Conservation (phyloP, 108 stramenopile genomes). For the Aurantiochytrium sp. region DNA sequence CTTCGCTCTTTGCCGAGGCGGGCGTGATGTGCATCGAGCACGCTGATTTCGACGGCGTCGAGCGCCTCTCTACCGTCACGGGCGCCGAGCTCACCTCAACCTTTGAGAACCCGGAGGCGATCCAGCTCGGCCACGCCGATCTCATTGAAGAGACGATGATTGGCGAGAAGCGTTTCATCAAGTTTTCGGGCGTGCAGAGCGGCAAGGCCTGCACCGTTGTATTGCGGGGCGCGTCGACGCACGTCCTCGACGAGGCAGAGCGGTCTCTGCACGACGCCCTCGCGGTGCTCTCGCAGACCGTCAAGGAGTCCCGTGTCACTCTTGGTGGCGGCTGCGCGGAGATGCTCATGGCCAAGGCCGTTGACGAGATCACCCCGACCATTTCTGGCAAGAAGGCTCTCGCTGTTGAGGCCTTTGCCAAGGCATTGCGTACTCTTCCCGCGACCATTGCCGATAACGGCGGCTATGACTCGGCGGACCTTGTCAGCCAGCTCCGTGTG, state of each 20-base stretch:
- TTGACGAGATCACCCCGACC: conserved; percentile 72
- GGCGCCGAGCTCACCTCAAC: conserved; percentile 94
- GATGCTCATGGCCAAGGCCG: conserved; percentile 66
- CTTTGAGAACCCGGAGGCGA: conserved; percentile 93
- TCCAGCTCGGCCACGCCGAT: conserved; percentile 82
- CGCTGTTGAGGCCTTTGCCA: conserved; percentile 94
- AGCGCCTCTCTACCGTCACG: conserved; percentile 87
- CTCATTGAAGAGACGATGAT: conserved; percentile 75
- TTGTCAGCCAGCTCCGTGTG: conserved; percentile 86
- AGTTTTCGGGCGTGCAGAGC: conserved; percentile 82
- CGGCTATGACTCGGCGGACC: conserved; percentile 93
- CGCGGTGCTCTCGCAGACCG: conserved; percentile 82
- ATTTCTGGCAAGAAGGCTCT: conserved; percentile 93
- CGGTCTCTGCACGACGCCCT: conserved; percentile 94
- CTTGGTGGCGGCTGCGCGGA: conserved; percentile 96
- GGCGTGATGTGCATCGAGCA: conserved; percentile 98
- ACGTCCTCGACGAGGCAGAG: conserved; percentile 93
- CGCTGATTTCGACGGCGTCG: conserved; percentile 99
- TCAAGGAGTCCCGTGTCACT: conserved; percentile 85
- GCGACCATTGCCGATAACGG: conserved; percentile 98
- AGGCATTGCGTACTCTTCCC: conserved; percentile 85
- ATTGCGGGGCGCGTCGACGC: conserved; percentile 85
- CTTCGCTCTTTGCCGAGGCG: conserved; percentile 85
- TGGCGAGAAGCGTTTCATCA: conserved; percentile 93
- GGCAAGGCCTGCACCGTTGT: conserved; percentile 95